Evolutionary conservation across 176 grass and related monocot species (phyloP), one percentile per base, ranked within the genome.

Genomic region (Carex littledalei): DNA sequence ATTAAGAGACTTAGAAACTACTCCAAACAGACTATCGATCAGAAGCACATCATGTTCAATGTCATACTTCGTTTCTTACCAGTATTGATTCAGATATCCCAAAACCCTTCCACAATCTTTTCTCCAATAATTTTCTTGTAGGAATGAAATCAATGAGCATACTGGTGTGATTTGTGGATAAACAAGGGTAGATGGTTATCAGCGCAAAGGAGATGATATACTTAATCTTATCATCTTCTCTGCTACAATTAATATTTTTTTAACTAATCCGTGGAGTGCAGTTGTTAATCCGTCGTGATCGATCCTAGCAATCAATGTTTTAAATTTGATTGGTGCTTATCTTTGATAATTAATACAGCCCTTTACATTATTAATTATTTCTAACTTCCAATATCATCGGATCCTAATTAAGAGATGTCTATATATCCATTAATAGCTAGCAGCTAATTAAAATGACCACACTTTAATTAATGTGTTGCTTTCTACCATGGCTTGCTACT

Each of bases 281-380:
- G 84, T 76, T 41, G 69, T 85, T 85, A 85, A 60, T 76, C 66
- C 8, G 35, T 78, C 84, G 35, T 85, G 29, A 85, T 85, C 69
- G 26, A 26, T 26, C 26, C 52, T 49, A 47, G 21, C 67, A 64
- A 63, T 45, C 7, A 16, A 12, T 57, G 77, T 78, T 61, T 32
- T 49, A 63, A 66, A 65, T 16, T 17, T 66, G 15, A 77, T 77
- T 32, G 24, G 73, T 78, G 14, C 22, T 83, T 66, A 83, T 83
- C 81, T 63, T 31, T 67, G 18, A 62, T 68, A 68, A 67, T 83
- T 83, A 68, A 8, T 67, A 22, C 10, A 67, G 8, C 39, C 2
- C 2, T 67, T 37, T 35, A 68, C 13, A 22, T 81, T n/a, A n/a
- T 70, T 32, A 26, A 1, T 26, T 26, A 26, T 26, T 26, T 50